Evolutionary conservation across 805 yeast genomes (phyloP), one percentile per base, ranked within the genome.

Genomic region (Teunomyces gatunensis): DNA sequence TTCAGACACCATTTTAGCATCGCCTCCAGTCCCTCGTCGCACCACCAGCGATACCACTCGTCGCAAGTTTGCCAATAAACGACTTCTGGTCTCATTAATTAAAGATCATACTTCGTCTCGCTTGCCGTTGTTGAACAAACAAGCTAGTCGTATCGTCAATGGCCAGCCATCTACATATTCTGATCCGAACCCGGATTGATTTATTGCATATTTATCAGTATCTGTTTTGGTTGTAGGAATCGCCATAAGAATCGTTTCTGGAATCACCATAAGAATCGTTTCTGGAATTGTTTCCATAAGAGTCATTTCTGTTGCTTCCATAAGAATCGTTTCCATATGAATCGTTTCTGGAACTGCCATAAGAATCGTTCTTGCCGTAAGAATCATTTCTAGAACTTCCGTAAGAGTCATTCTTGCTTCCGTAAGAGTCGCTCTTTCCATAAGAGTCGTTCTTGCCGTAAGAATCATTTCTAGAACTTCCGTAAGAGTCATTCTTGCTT

Each of bases 91-190:
- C 12, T 51, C 50, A 21, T 42, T 55, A n/a, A 45, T 45, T 13
- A 45, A 42, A 32, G 55, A 40, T 35, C 46, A 44, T 32, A 44
- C 39, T 7, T 34, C 44, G 10, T 47, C 58, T 23, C 61, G 56
- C 44, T 48, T 54, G 7, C 69, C 71, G 3, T 55, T 71, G 30
- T 60, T 71, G 21, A 71, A 72, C 50, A 69, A 65, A 47, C 61
- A 55, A 41, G 74, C 74, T 23, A 61, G 68, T 51, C 54, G 60
- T 4, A 60, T 56, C 18, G 47, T 62, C 3, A 33, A 47, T 12
- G 28, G 34, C 34, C 13, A 40, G 15, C 15, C 29, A 12, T 37
- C 25, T 25, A 25, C 27, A 25, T 25, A 25, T 9, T 9, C 27
- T 3, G 27, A 25, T 25, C 27, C 27, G 2, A 10, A 25, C 11